Percentiles rank a stretch among this genome's conserved stretches.
Evolutionary conservation across 2,329 filamentous ascomycete species (phyloP).

Genomic region (Rutstroemia sp.): DNA sequence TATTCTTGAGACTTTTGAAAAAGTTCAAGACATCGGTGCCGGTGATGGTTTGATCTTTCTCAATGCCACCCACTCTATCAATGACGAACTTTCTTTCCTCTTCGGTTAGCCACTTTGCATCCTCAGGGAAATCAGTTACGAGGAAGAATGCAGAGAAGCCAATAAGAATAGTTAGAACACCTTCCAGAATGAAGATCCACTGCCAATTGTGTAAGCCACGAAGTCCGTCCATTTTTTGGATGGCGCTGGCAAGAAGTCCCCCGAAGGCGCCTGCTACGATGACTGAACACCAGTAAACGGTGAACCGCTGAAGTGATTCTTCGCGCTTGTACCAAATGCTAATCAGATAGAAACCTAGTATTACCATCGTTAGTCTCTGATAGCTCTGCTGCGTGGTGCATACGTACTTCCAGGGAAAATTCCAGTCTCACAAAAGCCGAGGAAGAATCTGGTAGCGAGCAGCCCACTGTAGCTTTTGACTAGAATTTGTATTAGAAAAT

Average conservation of each 20-base stretch:
- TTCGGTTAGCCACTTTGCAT: conserved; percentile 60
- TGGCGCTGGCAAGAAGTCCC: conserved; percentile 71
- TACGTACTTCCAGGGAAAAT: conserved; percentile 61
- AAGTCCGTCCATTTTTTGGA: conserved; percentile 71
- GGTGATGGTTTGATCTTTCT: neutral
- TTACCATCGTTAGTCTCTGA: conserved; percentile 31
- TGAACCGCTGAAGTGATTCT: conserved; percentile 84
- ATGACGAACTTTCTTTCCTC: conserved; percentile 47
- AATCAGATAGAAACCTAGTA: conserved; percentile 62
- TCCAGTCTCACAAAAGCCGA: conserved; percentile 42
- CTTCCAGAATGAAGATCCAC: conserved; percentile 76
- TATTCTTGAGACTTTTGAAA: neutral
- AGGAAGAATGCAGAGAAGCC: conserved; percentile 51
- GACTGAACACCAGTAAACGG: conserved; percentile 85
- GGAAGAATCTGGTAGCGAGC: conserved; percentile 59
- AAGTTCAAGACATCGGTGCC: neutral
- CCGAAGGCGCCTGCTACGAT: conserved; percentile 74
- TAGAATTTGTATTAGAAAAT: neutral
- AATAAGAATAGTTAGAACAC: conserved; percentile 52
- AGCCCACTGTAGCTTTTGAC: conserved; percentile 53
- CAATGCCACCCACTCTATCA: neutral
- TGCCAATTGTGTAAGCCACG: conserved; percentile 63
- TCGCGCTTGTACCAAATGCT: conserved; percentile 80
- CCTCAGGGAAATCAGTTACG: conserved; percentile 65
- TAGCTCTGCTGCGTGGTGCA: neutral